A percentile compares a stretch with the other conserved stretches of the same genome.
Conservation (phyloP, 176 grass and related monocot species). For the Zea mays region DNA sequence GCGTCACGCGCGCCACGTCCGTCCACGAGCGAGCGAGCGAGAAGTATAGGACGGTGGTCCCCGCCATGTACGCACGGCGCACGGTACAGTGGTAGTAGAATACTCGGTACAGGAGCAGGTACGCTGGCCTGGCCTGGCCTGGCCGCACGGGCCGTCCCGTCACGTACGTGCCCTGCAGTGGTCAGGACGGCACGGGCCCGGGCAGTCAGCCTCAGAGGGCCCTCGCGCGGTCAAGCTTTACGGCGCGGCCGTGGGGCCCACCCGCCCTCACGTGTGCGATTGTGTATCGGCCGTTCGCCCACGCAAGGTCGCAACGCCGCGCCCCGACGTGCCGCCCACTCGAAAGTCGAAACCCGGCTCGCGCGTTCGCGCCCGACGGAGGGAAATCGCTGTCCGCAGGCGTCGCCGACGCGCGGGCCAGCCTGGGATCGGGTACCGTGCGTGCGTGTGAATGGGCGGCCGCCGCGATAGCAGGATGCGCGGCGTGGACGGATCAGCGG, state of each 20-base stretch:
- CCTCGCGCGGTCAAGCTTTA: conserved; percentile 33
- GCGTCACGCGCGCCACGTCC: not conserved
- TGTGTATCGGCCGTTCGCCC: not conserved
- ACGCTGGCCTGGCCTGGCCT: too few relatives aligned
- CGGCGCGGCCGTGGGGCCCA: not conserved
- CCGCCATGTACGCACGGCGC: too few relatives aligned
- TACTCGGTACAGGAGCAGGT: too few relatives aligned
- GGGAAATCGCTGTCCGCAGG: too few relatives aligned
- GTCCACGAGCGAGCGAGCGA: too few relatives aligned
- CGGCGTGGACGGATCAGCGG: not conserved
- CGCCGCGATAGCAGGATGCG: conserved; percentile 28
- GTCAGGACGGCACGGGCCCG: not conserved
- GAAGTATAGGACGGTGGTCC: too few relatives aligned
- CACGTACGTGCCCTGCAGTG: conserved; percentile 16
- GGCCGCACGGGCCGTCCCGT: not conserved
- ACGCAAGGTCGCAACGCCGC: not conserved
- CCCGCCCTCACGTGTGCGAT: conserved; percentile 29
- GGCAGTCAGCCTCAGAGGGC: not conserved
- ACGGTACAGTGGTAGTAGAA: too few relatives aligned
- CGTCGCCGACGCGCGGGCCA: too few relatives aligned
- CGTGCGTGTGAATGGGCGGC: conserved; percentile 42
- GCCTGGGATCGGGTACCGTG: too few relatives aligned
- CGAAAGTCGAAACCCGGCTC: not conserved
- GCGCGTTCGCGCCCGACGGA: too few relatives aligned
- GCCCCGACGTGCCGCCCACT: not conserved